These are phyloP conservation scores for Sordaria brevicollis DNA, from an alignment of 495 filamentous ascomycete species.

Conservation along the genomic window DNA sequence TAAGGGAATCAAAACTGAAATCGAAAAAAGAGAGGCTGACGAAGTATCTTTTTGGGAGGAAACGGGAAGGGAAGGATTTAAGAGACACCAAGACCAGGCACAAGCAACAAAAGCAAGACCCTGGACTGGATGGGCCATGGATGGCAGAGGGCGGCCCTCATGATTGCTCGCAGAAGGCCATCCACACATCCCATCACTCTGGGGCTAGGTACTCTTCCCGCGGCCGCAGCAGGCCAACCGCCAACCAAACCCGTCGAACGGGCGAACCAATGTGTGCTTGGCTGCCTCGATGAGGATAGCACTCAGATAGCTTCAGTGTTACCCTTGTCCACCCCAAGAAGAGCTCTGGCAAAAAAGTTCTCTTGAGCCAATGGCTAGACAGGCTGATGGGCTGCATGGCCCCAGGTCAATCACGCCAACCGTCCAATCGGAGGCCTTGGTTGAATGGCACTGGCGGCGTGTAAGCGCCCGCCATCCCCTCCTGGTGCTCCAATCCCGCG, in stretches of 20 bases:
- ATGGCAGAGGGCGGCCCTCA: neutral
- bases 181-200: too few species aligned
- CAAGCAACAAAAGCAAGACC: neutral
- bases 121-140: too few species aligned
- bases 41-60: neutral
- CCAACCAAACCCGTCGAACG: neutral
- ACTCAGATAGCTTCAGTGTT: neutral
- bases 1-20: neutral
- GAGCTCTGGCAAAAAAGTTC: neutral
- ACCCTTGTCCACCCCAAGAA: neutral
- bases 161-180: neutral
- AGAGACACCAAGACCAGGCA: neutral
- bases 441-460: neutral
- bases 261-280: neutral
- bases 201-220: too few species aligned
- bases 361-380: neutral
- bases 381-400: neutral
- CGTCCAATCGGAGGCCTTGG: neutral
- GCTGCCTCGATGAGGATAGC: neutral
- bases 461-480: neutral
- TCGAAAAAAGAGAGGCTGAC: neutral
- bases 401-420: neutral
- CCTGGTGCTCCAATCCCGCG: neutral
- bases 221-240: neutral
- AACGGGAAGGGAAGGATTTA: neutral